Evolutionary conservation across 1,284 basidiomycete species (phyloP).

Genomic region (Cryptococcus sp.): DNA sequence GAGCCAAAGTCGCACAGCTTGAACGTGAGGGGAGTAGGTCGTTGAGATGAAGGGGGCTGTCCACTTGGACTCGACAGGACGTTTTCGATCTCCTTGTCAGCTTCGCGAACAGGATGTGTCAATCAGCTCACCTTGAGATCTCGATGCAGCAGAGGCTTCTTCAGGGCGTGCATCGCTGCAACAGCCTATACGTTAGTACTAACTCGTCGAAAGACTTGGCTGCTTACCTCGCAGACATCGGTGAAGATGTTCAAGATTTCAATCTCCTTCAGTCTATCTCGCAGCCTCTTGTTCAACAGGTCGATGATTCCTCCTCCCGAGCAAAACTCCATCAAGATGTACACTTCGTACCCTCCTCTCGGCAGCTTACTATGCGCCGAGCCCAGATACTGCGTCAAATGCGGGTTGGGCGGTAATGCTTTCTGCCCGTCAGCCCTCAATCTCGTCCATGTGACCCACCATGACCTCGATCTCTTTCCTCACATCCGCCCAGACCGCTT

Average conservation of each 20-base stretch:
- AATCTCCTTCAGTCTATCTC: conserved; percentile 85
- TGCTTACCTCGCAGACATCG: conserved; percentile 70
- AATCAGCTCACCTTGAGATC: conserved; percentile 67
- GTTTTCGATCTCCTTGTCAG: conserved; percentile 68
- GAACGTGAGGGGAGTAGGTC: conserved; percentile 57
- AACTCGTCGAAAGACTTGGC: neutral
- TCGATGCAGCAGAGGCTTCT: conserved; percentile 78
- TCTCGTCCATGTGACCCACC: conserved; percentile 54
- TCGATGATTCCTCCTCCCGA: conserved; percentile 95
- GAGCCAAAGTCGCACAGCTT: conserved; percentile 99
- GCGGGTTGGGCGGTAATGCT: conserved; percentile 31
- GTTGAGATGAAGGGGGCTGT: conserved; percentile 50
- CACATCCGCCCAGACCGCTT: conserved; percentile 85
- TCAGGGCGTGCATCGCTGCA: conserved; percentile 91
- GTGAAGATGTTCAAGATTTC: conserved; percentile 98
- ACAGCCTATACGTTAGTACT: conserved; percentile 52
- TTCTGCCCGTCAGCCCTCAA: conserved; percentile 22
- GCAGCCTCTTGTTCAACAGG: conserved; percentile 93
- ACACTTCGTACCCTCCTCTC: conserved; percentile 86
- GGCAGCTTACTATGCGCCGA: conserved; percentile 77
- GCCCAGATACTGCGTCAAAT: conserved; percentile 40
- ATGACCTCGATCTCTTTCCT: conserved; percentile 98
- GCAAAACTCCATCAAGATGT: conserved; percentile 99
- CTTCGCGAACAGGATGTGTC: too few relatives aligned
- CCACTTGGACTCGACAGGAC: conserved; percentile 58